Conservation (phyloP, 495 filamentous ascomycete genomes). For the Trichoderma orchidacearum region DNA sequence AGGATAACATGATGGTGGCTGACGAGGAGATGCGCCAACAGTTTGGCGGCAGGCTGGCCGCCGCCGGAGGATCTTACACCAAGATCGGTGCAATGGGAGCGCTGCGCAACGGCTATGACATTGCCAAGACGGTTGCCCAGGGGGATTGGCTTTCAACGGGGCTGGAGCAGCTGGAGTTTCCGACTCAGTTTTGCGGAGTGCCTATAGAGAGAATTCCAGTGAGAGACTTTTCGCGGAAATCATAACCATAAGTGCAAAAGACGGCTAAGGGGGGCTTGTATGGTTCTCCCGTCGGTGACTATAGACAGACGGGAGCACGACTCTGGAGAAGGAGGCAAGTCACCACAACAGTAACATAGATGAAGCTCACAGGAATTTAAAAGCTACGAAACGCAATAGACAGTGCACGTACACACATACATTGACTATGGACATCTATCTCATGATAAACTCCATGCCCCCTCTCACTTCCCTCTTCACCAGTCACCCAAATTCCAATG, state of each 20-base stretch:
- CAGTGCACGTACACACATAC: not conserved
- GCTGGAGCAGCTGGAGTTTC: slow-evolving; percentile 13
- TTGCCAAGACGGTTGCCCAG: slow-evolving; percentile 14
- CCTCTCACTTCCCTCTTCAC: not conserved
- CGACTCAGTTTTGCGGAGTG: not conserved
- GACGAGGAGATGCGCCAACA: slow-evolving; percentile 37
- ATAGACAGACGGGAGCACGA: not conserved
- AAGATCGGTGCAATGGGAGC: slow-evolving; percentile 21
- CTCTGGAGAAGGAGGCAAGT: too few species aligned
- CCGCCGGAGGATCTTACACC: slow-evolving; percentile 70
- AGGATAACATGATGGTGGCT: slow-evolving; percentile 42
- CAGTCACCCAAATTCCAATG: not conserved
- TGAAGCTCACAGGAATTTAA: too few species aligned
- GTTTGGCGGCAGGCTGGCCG: slow-evolving; percentile 51
- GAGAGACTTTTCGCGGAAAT: not conserved
- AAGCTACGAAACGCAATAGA: too few species aligned
- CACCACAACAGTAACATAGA: too few species aligned
- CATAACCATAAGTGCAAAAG: not conserved
- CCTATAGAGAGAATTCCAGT: not conserved
- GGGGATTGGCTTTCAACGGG: slow-evolving; percentile 21
- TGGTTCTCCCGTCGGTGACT: not conserved
- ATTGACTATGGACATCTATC: not conserved
- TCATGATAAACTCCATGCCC: not conserved
- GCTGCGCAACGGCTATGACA: slow-evolving; percentile 25
- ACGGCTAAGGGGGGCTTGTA: not conserved